Base-by-base conservation (phyloP, 2,329 filamentous ascomycete species). In the Atkinsonella texensis region DNA sequence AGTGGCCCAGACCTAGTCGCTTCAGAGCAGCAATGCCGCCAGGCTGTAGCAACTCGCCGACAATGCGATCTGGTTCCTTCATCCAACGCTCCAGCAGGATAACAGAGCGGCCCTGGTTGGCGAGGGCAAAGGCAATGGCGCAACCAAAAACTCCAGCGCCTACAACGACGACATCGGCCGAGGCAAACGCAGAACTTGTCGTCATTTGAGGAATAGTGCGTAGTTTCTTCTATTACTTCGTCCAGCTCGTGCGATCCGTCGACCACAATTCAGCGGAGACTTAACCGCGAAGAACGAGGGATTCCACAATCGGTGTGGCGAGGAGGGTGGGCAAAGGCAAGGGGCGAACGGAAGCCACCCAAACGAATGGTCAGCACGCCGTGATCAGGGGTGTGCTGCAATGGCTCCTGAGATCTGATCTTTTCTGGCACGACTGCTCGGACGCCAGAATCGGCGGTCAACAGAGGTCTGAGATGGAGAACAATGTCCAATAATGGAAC, bases 11-110 rank as follows among this genome's bases (percentile, higher is more conserved):
- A 2, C 93, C 93, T 48, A 98, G 73, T 64, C 87, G 81, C 62
- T 83, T 78, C 61, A 98, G 74, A 8, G 93, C 87, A 49, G 80
- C 74, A 35, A 95, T 83, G 48, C 93, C 93, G 48, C 93, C 93
- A 0, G 93, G 93, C 69, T 98, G 93, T 60, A 98, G 73, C 57
- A 98, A 72, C 72, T 98, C 93, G 60, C 93, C 93, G 46, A 98
- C 89, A 59, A 98, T 98, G 57, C 93, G 83, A 71, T 97, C 86
- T 18, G 93, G 93, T 72, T 97, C 85, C 69, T 89, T 89, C 70
- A 97, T 74, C 70, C 83, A 94, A 62, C 81, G 80, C 72, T 98
- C 93, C 48, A 98, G 80, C 49, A 98, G 74, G 28, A 97, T 77
- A 28, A 98, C 90, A 65, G 87, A 94, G 56, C 93, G 83, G 50